These are phyloP conservation scores for Plasmodium vivax DNA, from an alignment of 169 alveolate genomes.

Conservation along the genomic window DNA sequence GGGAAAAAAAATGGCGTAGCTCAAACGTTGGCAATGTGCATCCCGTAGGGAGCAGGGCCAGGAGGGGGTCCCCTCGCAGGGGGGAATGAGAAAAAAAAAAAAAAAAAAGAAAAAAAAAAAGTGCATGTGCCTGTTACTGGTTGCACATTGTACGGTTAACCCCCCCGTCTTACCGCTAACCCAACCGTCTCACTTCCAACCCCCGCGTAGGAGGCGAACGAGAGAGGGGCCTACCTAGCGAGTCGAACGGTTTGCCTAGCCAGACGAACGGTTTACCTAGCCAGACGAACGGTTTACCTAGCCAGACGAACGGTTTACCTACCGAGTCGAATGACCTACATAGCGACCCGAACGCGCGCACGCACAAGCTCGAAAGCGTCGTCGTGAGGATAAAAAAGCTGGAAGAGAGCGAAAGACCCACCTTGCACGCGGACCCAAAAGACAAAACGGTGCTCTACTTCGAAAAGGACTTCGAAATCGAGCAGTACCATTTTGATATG, in stretches of 20 bases:
- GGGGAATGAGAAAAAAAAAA: background rate
- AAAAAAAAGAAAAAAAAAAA: too few relatives aligned
- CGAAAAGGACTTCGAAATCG: constrained; percentile 49
- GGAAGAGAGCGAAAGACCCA: constrained; percentile 27
- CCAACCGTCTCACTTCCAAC: too few relatives aligned
- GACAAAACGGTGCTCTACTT: constrained; percentile 43
- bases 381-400: constrained; percentile 52
- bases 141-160: background rate
- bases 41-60: background rate
- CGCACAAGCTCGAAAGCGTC: constrained; percentile 31
- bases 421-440: constrained; percentile 56
- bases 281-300: background rate
- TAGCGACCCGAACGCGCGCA: background rate
- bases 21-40: background rate
- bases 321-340: background rate
- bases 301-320: background rate
- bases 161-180: too few relatives aligned
- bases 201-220: background rate
- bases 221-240: background rate
- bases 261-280: background rate
- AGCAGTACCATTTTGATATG: constrained; percentile 39
- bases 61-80: background rate
- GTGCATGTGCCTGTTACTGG: background rate
- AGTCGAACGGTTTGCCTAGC: background rate
- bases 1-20: background rate